Conservation (phyloP, 108 stramenopile species). For the Nitzschia sp. region DNA sequence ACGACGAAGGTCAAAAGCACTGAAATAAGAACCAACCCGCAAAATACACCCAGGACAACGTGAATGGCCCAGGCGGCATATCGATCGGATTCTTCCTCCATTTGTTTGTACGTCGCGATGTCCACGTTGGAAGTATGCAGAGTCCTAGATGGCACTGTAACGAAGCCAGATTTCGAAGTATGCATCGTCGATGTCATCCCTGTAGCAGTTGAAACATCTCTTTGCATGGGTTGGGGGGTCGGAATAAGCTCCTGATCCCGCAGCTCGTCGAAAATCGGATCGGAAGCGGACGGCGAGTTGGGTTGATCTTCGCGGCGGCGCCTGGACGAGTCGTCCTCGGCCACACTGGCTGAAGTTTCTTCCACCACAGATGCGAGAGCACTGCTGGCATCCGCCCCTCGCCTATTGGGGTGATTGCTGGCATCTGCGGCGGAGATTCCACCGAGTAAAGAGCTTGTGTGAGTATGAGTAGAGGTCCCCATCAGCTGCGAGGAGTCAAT, state of each 20-base stretch:
- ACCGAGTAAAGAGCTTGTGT: not conserved
- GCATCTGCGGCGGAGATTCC: not conserved
- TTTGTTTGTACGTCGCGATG: not conserved
- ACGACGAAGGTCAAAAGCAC: conserved; percentile 21
- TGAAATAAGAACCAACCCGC: conserved; percentile 8
- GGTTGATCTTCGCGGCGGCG: too few relatives aligned
- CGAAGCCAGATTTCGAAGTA: not conserved
- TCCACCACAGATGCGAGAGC: conserved; percentile 9
- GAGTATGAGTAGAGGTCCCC: conserved; percentile 1
- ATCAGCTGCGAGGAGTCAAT: conserved; percentile 10
- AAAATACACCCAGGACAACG: conserved; percentile 25
- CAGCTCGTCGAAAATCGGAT: not conserved
- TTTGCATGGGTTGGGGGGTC: not conserved
- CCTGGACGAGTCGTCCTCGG: too few relatives aligned
- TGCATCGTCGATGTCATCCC: not conserved
- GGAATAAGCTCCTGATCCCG: not conserved
- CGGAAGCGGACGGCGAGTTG: not conserved
- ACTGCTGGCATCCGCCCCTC: conserved; percentile 2
- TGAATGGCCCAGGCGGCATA: conserved; percentile 35
- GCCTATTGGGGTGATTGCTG: not conserved
- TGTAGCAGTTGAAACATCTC: not conserved
- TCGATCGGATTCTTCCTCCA: conserved; percentile 27
- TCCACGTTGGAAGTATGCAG: conserved; percentile 15
- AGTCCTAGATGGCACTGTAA: conserved; percentile 9
- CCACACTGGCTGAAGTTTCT: not conserved